A percentile compares a stretch with the other conserved stretches of the same genome.
These are phyloP conservation scores for Nicotiana knightiana DNA, from an alignment of 257 asterid species.

Conservation along the genomic window DNA sequence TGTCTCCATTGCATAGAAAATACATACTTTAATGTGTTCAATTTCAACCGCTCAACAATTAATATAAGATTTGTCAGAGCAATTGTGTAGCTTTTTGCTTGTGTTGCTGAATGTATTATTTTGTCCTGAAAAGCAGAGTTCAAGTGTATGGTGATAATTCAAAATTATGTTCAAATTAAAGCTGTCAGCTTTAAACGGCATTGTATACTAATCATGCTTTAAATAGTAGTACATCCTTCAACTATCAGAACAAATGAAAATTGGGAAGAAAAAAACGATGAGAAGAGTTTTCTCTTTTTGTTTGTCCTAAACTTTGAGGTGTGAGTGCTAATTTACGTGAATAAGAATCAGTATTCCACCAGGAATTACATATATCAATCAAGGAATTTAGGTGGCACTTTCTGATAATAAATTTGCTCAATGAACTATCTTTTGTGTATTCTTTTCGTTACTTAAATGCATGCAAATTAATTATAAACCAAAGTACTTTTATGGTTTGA, in stretches of 20 bases:
- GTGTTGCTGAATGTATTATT: background rate
- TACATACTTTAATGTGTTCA: background rate
- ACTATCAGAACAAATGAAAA: too few species aligned
- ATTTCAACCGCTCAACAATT: background rate
- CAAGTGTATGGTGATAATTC: background rate
- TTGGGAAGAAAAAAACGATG: too few species aligned
- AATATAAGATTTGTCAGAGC: background rate
- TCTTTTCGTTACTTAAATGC: too few species aligned
- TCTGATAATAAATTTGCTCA: too few species aligned
- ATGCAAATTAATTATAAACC: too few species aligned
- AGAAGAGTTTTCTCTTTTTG: background rate
- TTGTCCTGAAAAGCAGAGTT: background rate
- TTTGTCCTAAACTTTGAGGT: background rate
- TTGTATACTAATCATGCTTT: background rate
- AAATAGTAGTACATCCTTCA: too few species aligned
- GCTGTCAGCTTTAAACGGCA: background rate
- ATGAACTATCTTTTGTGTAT: too few species aligned
- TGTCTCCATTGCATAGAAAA: background rate
- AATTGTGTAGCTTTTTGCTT: background rate
- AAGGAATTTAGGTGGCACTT: too few species aligned
- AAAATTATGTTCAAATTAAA: background rate
- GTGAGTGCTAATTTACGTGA: background rate
- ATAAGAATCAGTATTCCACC: background rate
- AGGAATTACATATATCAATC: too few species aligned
- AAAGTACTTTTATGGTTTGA: too few species aligned